phyloP scores from a whole-genome alignment of 148 eudicot genomes.

The Chenopodium formosanum region DNA sequence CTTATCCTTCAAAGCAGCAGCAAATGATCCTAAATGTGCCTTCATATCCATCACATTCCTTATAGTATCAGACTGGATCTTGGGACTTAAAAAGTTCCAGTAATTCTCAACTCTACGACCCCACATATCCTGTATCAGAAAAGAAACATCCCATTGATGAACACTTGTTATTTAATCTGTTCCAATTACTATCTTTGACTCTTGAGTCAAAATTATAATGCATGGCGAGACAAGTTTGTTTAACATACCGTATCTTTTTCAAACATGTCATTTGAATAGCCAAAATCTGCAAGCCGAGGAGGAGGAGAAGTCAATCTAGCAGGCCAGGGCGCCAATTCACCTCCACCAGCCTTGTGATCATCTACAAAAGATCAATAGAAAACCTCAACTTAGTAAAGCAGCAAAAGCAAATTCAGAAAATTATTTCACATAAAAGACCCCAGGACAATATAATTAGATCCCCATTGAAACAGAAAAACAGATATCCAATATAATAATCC shows the following conservation, averaged over 20 bases:
- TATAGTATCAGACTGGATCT: slow-evolving; percentile 62
- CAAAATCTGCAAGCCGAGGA: slow-evolving; percentile 98
- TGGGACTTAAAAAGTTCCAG: slow-evolving; percentile 76
- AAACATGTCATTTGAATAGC: slow-evolving; percentile 72
- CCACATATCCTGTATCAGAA: slow-evolving; percentile 72
- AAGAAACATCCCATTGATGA: slow-evolving; percentile 4
- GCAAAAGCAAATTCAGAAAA: neutral
- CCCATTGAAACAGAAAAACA: neutral
- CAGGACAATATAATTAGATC: neutral
- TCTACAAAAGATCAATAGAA: slow-evolving; percentile 42
- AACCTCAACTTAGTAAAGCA: neutral
- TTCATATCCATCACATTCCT: slow-evolving; percentile 99
- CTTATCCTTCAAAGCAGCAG: slow-evolving; percentile 89
- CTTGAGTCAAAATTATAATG: neutral
- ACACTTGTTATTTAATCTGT: neutral
- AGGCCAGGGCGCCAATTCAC: slow-evolving; percentile 97
- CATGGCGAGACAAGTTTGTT: slow-evolving; percentile 4
- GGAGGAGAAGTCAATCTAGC: slow-evolving; percentile 88
- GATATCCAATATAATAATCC: neutral
- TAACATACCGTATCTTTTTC: slow-evolving; percentile 79
- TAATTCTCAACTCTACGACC: slow-evolving; percentile 74
- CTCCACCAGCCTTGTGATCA: slow-evolving; percentile 79
- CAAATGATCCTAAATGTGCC: slow-evolving; percentile 91
- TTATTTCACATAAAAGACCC: neutral
- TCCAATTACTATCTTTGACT: neutral